A percentile compares a stretch with the other conserved stretches of the same genome.
phyloP scores from a whole-genome alignment of 495 filamentous ascomycete genomes.

The Tuber borchii region DNA sequence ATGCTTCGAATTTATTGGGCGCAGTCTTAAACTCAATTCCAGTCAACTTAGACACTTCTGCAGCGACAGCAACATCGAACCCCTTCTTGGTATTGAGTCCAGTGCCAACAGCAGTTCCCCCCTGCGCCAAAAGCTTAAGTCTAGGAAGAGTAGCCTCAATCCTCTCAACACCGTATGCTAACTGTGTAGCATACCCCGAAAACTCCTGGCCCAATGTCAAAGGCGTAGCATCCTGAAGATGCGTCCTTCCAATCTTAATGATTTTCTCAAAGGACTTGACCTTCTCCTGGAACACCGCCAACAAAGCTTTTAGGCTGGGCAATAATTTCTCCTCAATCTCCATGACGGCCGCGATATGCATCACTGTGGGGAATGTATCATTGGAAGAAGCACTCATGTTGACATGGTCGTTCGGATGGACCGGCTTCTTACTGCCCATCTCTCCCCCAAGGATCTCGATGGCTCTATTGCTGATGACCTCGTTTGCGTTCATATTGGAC shows the following conservation, averaged over 20 bases:
- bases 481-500: constrained; percentile 99
- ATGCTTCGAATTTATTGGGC: constrained; percentile 97
- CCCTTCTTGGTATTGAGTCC: constrained; percentile 96
- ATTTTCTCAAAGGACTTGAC: constrained; percentile 82
- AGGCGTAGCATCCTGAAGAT: constrained; percentile 95
- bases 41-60: constrained; percentile 84
- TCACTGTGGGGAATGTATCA: constrained; percentile 98
- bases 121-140: constrained; percentile 82
- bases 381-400: constrained; percentile 99
- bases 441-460: constrained; percentile 94
- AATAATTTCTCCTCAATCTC: constrained; percentile 83
- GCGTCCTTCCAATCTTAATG: constrained; percentile 98
- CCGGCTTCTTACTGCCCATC: constrained; percentile 94
- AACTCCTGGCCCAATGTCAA: constrained; percentile 96
- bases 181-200: constrained; percentile 91
- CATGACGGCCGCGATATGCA: constrained; percentile 96
- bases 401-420: constrained; percentile 98
- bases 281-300: constrained; percentile 77
- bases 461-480: constrained; percentile 98
- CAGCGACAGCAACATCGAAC: constrained; percentile 86
- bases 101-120: constrained; percentile 93
- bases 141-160: constrained; percentile 75
- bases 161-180: constrained; percentile 82
- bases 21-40: constrained; percentile 90
- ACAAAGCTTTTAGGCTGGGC: constrained; percentile 72